Evolutionary conservation across 1,284 basidiomycete species (phyloP).

Genomic region (Dichomitus squalens): DNA sequence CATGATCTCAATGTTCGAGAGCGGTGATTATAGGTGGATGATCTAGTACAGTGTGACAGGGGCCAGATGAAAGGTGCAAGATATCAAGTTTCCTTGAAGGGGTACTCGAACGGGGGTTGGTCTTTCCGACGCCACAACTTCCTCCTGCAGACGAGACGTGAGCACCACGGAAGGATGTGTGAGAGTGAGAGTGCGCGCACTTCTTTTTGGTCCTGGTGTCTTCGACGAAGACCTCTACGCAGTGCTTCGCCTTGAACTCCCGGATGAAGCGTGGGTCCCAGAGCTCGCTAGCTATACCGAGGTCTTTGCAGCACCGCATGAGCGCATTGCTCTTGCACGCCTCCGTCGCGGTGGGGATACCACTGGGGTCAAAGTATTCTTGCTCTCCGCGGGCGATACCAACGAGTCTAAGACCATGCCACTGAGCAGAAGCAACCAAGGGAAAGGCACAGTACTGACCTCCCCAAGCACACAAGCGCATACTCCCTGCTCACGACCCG

Average conservation of each 20-base stretch:
- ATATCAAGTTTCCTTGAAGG: slow-evolving; percentile 66
- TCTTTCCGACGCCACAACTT: slow-evolving; percentile 92
- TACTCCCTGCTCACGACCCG: slow-evolving; percentile 93
- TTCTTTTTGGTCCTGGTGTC: slow-evolving; percentile 86
- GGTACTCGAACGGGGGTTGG: slow-evolving; percentile 83
- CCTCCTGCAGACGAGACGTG: slow-evolving; percentile 53
- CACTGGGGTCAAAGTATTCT: slow-evolving; percentile 92
- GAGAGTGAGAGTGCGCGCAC: slow-evolving; percentile 47
- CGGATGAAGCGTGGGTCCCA: slow-evolving; percentile 96
- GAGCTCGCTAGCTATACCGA: slow-evolving; percentile 95
- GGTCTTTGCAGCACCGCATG: slow-evolving; percentile 98
- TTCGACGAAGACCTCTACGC: slow-evolving; percentile 86
- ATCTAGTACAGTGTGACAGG: slow-evolving; percentile 3
- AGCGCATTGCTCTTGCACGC: slow-evolving; percentile 96
- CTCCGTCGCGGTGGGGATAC: slow-evolving; percentile 93
- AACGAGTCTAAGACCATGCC: slow-evolving; percentile 66
- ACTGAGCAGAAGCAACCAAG: neutral
- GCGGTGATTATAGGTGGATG: slow-evolving; percentile 13
- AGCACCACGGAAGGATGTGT: neutral
- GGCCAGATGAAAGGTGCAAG: neutral
- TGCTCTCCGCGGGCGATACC: slow-evolving; percentile 94
- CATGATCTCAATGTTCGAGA: slow-evolving; percentile 2
- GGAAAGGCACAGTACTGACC: slow-evolving; percentile 45
- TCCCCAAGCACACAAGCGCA: slow-evolving; percentile 90
- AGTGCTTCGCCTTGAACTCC: slow-evolving; percentile 87